Percentiles rank a stretch among this genome's conserved stretches.
Evolutionary conservation across 768 basidiomycete genomes (phyloP).

Genomic region (Lactarius indigo): DNA sequence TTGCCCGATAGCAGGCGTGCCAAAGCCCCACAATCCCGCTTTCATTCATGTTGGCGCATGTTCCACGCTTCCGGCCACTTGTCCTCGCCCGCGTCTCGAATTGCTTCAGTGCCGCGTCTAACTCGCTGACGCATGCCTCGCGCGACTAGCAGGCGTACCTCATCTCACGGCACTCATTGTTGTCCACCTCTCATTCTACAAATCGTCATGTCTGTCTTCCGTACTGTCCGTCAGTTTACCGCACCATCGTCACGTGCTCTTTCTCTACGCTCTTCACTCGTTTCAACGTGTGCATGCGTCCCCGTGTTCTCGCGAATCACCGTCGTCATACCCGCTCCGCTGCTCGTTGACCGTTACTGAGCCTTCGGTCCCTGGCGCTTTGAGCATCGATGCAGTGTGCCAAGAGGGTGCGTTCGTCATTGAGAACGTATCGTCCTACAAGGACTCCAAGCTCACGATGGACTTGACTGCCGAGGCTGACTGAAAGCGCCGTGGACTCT

Average conservation of each 20-base stretch:
- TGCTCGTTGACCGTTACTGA: conserved; percentile 84
- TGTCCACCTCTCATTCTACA: not conserved
- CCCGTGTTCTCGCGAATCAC: conserved; percentile 27
- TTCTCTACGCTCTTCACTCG: conserved; percentile 28
- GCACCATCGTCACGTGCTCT: conserved; percentile 42
- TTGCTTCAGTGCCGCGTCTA: conserved; percentile 27
- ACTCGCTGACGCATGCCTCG: conserved; percentile 27
- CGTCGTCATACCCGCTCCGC: conserved; percentile 64
- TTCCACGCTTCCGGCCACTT: conserved; percentile 25
- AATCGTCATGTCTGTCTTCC: conserved; percentile 56
- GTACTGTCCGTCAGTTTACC: conserved; percentile 55
- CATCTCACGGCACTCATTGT: conserved; percentile 28
- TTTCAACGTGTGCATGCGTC: conserved; percentile 28
- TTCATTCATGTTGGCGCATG: conserved; percentile 25
- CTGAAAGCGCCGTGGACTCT: conserved; percentile 88
- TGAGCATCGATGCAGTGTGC: conserved; percentile 74
- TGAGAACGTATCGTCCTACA: conserved; percentile 87
- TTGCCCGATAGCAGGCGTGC: conserved; percentile 2
- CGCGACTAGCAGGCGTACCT: conserved; percentile 28
- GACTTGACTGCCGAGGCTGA: conserved; percentile 85
- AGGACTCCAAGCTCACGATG: conserved; percentile 64
- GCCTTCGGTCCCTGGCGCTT: conserved; percentile 54
- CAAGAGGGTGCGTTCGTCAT: conserved; percentile 81
- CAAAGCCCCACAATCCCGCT: conserved; percentile 19
- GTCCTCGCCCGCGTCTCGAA: conserved; percentile 30